phyloP scores from a whole-genome alignment of 2,329 filamentous ascomycete species.

The Cercospora canescens region DNA sequence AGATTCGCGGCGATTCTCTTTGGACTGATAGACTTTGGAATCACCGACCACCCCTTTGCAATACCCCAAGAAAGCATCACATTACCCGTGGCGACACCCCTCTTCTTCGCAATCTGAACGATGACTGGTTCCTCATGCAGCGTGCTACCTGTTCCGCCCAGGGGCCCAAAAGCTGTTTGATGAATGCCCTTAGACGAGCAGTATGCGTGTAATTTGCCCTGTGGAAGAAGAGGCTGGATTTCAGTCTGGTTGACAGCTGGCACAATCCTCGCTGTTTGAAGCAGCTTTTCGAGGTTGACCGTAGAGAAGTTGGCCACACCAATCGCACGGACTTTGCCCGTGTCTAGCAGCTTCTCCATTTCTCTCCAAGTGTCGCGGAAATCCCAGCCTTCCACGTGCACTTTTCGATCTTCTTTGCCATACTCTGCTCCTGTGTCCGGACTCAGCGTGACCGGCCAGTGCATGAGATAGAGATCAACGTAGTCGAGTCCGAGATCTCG shows the following conservation, averaged over 20 bases:
- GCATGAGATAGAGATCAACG: slow-evolving; percentile 38
- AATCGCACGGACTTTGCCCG: slow-evolving; percentile 49
- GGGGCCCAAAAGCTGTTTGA: slow-evolving; percentile 17
- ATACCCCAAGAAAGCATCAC: slow-evolving; percentile 40
- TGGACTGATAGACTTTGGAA: slow-evolving; percentile 37
- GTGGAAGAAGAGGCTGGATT: slow-evolving; percentile 18
- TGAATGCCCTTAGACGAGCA: slow-evolving; percentile 19
- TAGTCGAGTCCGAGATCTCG: slow-evolving; percentile 68
- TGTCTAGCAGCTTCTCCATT: slow-evolving; percentile 63
- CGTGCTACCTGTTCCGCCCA: slow-evolving; percentile 17
- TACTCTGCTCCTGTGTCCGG: slow-evolving; percentile 2
- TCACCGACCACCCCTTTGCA: slow-evolving; percentile 36
- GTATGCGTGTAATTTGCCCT: slow-evolving; percentile 13
- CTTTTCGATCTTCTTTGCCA: too few species aligned
- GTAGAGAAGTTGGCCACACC: slow-evolving; percentile 51
- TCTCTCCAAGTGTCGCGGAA: slow-evolving; percentile 74
- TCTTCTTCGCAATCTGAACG: slow-evolving; percentile 12
- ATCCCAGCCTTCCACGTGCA: slow-evolving; percentile 12
- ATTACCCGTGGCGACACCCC: slow-evolving; percentile 30
- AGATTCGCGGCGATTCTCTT: slow-evolving; percentile 20
- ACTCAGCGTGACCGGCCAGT: slow-evolving; percentile 14
- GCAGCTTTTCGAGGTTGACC: slow-evolving; percentile 44
- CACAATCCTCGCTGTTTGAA: slow-evolving; percentile 14
- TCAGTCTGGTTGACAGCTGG: slow-evolving; percentile 24
- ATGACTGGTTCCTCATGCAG: slow-evolving; percentile 17